A percentile compares a stretch with the other conserved stretches of the same genome.
These are phyloP conservation scores for Aspergillus nanangensis DNA, from an alignment of 495 filamentous ascomycete species.

Conservation along the genomic window DNA sequence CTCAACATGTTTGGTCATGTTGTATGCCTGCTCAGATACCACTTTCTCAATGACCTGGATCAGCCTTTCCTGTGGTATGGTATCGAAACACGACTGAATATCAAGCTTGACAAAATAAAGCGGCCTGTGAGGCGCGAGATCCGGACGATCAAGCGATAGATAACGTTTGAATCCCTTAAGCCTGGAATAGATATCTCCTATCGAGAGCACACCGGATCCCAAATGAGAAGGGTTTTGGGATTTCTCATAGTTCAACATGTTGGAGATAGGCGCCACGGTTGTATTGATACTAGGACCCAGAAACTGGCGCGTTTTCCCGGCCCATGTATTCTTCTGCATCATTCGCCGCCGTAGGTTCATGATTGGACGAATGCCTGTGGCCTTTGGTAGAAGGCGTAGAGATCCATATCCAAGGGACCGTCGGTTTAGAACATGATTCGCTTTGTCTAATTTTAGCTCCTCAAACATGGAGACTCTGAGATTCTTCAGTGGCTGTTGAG, in stretches of 20 bases:
- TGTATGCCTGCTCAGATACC: constrained; percentile 61
- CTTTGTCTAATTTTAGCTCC: constrained; percentile 59
- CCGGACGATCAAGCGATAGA: constrained; percentile 4
- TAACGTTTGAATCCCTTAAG: constrained; percentile 62
- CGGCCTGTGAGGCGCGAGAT: constrained; percentile 8
- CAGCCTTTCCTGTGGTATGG: constrained; percentile 79
- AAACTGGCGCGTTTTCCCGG: constrained; percentile 38
- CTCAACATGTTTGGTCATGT: constrained; percentile 70
- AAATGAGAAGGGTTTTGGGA: constrained; percentile 53
- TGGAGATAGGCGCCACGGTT: constrained; percentile 68
- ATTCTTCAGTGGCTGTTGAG: constrained; percentile 62
- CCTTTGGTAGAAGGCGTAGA: constrained; percentile 77
- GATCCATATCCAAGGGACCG: constrained; percentile 71
- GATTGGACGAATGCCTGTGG: constrained; percentile 68
- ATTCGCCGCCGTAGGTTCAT: constrained; percentile 72
- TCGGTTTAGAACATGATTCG: constrained; percentile 52
- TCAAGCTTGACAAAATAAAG: constrained; percentile 91
- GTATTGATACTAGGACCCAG: constrained; percentile 79
- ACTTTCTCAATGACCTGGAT: constrained; percentile 61
- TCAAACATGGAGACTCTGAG: constrained; percentile 77
- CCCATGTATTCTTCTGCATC: constrained; percentile 35
- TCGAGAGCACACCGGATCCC: constrained; percentile 73
- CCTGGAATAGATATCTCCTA: constrained; percentile 75
- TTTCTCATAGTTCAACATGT: constrained; percentile 75
- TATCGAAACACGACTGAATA: constrained; percentile 90